Evolutionary conservation across 495 filamentous ascomycete genomes (phyloP), one percentile per base, ranked within the genome.

Genomic region (Aspergillus taichungensis): DNA sequence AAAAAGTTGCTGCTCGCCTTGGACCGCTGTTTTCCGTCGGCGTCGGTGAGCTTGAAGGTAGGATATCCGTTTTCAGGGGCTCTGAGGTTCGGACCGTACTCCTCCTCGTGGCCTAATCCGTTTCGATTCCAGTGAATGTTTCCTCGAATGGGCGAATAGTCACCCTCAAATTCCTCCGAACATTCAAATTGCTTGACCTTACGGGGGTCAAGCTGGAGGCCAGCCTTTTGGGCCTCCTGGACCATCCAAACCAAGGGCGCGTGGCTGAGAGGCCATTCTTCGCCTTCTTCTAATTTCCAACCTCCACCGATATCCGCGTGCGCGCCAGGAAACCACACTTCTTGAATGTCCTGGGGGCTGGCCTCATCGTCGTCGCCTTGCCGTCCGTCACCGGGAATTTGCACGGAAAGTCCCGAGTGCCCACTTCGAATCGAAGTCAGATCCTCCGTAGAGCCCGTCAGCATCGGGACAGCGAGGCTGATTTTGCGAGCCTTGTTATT

Each of bases 261-360:
- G 54, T 94, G 85, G 45, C 80, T 85, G 9, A 88, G 71, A 2
- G 83, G 62, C 53, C 67, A 70, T 36, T 73, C 68, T 56, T 81
- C 76, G 1, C 72, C 79, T 0, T 64, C 54, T 0, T 66, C 49
- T 5, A 83, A 62, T 43, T 80, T 79, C 88, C 88, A 94, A 1
- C 88, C 88, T 14, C 88, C 88, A 11, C 88, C 88, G 28, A 94
- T 80, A 50, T 94, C 88, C 8, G 77, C 87, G 54, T 94, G 88
- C 30, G 82, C 79, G 33, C 87, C 87, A 0, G 85, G 74, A 57
- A 92, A 94, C 87, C 87, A 92, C 8, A 90, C 70, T 49, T 89
- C 85, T 53, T 86, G 79, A 44, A 92, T 83, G 53, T 91, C 84
- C 50, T 90, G 85, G 13, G 56, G 62, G 0, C 75, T 72, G 13